These are phyloP conservation scores for Clarireedia paspali DNA, from an alignment of 2,329 filamentous ascomycete species.

Conservation along the genomic window DNA sequence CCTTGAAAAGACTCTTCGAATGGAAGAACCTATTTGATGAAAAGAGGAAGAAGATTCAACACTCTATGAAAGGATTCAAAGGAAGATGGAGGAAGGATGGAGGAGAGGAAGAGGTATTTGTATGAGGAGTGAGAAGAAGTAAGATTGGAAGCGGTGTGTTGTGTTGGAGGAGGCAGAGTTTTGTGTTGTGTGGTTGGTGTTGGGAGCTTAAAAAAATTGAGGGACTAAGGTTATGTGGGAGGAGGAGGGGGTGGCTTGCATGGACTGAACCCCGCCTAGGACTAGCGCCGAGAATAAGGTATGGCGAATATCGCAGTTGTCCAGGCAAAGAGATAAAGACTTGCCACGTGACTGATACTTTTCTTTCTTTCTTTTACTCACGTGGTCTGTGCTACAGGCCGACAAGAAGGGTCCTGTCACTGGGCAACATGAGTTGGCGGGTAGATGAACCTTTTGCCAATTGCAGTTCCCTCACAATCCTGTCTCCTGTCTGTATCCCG, in stretches of 20 bases:
- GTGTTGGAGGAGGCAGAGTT: not conserved
- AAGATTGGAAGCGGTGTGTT: slow-evolving; percentile 9
- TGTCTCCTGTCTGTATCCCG: too few relatives aligned
- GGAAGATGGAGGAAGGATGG: not conserved
- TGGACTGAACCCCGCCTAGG: not conserved
- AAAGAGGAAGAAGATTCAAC: not conserved
- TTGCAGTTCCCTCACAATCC: too few relatives aligned
- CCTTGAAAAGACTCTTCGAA: not conserved
- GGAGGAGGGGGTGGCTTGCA: not conserved
- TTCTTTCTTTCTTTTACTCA: too few relatives aligned
- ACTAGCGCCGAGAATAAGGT: not conserved
- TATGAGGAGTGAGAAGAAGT: not conserved
- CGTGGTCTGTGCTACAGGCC: too few relatives aligned
- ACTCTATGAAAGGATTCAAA: not conserved
- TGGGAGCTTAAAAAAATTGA: not conserved
- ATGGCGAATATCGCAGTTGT: too few relatives aligned
- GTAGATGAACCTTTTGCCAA: too few relatives aligned
- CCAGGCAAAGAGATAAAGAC: too few relatives aligned
- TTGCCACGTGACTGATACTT: too few relatives aligned
- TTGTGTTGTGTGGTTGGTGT: not conserved
- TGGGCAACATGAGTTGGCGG: too few relatives aligned
- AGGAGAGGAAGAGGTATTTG: not conserved
- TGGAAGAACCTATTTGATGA: not conserved
- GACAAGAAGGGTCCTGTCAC: too few relatives aligned
- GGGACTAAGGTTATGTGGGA: not conserved